A percentile compares a stretch with the other conserved stretches of the same genome.
Evolutionary conservation across 495 filamentous ascomycete species (phyloP).

Genomic region (Astrothelium subdiscretum): DNA sequence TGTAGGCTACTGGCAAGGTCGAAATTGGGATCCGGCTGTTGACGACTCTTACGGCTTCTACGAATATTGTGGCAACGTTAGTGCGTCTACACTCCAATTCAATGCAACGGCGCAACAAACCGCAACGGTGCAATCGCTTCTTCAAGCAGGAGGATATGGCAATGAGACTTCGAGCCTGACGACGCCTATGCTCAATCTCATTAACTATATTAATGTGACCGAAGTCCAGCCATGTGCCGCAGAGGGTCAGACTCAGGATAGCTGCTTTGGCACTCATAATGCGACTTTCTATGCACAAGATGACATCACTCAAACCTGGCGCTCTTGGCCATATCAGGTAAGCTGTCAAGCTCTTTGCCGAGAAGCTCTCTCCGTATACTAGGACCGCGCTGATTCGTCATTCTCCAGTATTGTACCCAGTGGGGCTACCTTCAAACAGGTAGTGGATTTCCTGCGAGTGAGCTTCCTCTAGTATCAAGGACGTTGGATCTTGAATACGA

Average conservation of each 20-base stretch:
- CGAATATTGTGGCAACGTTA: conserved; percentile 50
- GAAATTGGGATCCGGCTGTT: conserved; percentile 59
- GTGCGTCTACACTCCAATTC: conserved; percentile 8
- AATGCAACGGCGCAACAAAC: background rate
- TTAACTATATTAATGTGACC: conserved; percentile 47
- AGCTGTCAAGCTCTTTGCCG: background rate
- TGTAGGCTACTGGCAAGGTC: conserved; percentile 45
- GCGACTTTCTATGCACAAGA: conserved; percentile 38
- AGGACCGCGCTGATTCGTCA: background rate
- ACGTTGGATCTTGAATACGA: conserved; percentile 44
- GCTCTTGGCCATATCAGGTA: conserved; percentile 49
- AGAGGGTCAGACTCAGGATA: conserved; percentile 34
- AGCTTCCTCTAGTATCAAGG: conserved; percentile 55
- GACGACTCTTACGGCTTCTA: conserved; percentile 40
- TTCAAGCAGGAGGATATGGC: conserved; percentile 42
- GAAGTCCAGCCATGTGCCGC: conserved; percentile 26
- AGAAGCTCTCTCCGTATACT: background rate
- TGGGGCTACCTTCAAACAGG: conserved; percentile 66
- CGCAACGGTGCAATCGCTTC: background rate
- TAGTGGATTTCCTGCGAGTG: conserved; percentile 42
- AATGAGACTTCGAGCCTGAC: conserved; percentile 36
- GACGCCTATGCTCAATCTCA: conserved; percentile 50
- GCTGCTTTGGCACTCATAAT: conserved; percentile 44
- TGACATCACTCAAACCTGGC: conserved; percentile 38
- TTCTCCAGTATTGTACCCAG: conserved; percentile 28